Evolutionary conservation across 2,329 filamentous ascomycete genomes (phyloP), one percentile per base, ranked within the genome.

Genomic region (Aspergillus glaucus): DNA sequence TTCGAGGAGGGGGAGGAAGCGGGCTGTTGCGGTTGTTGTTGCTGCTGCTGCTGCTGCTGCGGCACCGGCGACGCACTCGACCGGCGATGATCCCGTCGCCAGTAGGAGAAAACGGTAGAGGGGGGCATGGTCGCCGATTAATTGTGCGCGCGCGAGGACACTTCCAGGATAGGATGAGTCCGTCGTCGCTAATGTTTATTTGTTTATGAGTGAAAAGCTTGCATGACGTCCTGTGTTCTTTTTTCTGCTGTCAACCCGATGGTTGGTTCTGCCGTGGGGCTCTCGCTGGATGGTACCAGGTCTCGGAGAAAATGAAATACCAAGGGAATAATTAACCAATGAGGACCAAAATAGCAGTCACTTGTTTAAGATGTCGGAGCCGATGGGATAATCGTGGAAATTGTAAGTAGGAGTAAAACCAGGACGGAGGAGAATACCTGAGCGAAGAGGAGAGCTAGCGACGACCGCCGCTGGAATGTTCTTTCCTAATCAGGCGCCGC

Each of bases 81-180:
- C 46, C 66, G 66, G 53, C 66, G 66, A 49, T 68, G 65, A 44
- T 69, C 66, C 52, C 66, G 66, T 47, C 67, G 66, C 66, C 64
- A 69, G 51, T 70, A 70, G 22, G 66, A 67, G 51, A 70, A 70
- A 43, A 69, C 67, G 17, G 66, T 63, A 37, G 66, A 69, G 3
- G 66, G 62, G 6, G 65, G 57, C 67, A 70, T 69, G 52, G 22
- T 59, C 43, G 45, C 32, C 26, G 26, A 30, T 30, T 30, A 30
- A 30, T 30, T 30, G 26, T 46, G 44, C 44, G 43, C 50, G 34
- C 44, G 45, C 34, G n/a, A 37, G 50, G 41, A 44, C 53, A 56
- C 54, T 44, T 43, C 46, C 51, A 30, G 4, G 26, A 12, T 30
- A 30, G 26, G 32, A 53, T 51, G 55, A 55, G 45, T 52, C 37